A percentile compares a stretch with the other conserved stretches of the same genome.
phyloP scores from a whole-genome alignment of 805 yeast genomes.

The Nakazawaea ambrosiae region DNA sequence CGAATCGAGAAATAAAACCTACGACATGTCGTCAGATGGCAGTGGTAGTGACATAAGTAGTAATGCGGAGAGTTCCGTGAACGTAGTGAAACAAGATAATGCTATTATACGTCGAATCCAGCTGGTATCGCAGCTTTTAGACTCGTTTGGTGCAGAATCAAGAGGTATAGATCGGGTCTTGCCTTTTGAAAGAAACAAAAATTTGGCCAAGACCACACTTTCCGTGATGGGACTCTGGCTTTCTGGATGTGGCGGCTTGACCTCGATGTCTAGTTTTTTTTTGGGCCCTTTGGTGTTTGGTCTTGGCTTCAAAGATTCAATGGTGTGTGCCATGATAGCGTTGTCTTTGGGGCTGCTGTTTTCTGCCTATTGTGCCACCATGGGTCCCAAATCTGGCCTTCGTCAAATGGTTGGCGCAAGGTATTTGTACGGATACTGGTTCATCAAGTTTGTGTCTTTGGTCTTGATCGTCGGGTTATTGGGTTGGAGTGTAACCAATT shows the following conservation, averaged over 20 bases:
- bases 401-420: conserved; percentile 84
- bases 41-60: background rate
- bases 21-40: too few relatives aligned
- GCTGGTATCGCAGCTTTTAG: conserved; percentile 29
- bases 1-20: too few relatives aligned
- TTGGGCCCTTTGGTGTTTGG: conserved; percentile 69
- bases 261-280: conserved; percentile 81
- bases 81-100: background rate
- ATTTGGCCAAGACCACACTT: conserved; percentile 16
- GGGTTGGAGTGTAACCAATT: conserved; percentile 94
- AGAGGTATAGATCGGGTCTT: conserved; percentile 74
- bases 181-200: conserved; percentile 42
- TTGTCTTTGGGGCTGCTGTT: conserved; percentile 62
- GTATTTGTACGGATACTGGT: conserved; percentile 80
- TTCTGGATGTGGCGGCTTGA: conserved; percentile 81
- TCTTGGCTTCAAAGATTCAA: conserved; percentile 58
- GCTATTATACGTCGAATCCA: background rate
- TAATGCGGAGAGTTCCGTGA: background rate
- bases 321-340: conserved; percentile 58
- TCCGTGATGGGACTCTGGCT: conserved; percentile 72
- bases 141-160: conserved; percentile 59
- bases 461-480: conserved; percentile 68
- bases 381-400: conserved; percentile 90
- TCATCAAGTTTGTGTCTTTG: conserved; percentile 67
- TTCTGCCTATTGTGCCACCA: conserved; percentile 76